These are phyloP conservation scores for Gentiana straminea DNA, from an alignment of 257 asterid species.

Conservation along the genomic window DNA sequence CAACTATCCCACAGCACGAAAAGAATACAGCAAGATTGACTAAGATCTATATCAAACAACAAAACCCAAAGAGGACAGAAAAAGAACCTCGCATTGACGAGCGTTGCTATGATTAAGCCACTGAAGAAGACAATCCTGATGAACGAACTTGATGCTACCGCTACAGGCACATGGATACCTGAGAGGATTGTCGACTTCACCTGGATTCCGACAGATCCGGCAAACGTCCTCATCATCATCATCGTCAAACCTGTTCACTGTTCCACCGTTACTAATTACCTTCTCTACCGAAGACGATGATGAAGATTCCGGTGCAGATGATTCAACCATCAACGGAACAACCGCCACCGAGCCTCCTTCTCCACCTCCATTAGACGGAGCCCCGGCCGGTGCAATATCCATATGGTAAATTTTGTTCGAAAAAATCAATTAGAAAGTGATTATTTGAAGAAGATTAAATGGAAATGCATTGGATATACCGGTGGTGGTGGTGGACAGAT, in stretches of 20 bases:
- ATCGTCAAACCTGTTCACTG: constrained; percentile 54
- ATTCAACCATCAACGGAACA: constrained; percentile 7
- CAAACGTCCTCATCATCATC: constrained; percentile 96
- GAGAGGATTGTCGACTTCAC: constrained; percentile 83
- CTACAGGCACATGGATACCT: constrained; percentile 96
- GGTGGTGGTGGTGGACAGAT: background rate
- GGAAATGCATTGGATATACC: background rate
- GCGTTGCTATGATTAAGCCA: constrained; percentile 99
- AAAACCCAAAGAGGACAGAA: background rate
- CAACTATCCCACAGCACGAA: background rate
- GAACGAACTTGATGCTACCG: constrained; percentile 94
- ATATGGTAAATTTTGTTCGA: constrained; percentile 16
- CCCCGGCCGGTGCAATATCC: constrained; percentile 82
- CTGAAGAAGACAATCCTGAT: constrained; percentile 95
- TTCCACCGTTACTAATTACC: constrained; percentile 13
- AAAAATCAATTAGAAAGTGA: background rate
- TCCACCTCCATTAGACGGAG: constrained; percentile 21
- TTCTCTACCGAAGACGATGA: constrained; percentile 27
- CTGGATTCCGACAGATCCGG: constrained; percentile 96
- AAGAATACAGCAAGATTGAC: background rate
- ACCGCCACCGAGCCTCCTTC: constrained; percentile 18
- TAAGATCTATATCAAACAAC: background rate
- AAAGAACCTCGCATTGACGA: constrained; percentile 85
- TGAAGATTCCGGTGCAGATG: constrained; percentile 23
- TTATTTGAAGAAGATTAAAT: background rate